phyloP scores from a whole-genome alignment of 495 filamentous ascomycete species.

The Hyaloscypha finlandica region DNA sequence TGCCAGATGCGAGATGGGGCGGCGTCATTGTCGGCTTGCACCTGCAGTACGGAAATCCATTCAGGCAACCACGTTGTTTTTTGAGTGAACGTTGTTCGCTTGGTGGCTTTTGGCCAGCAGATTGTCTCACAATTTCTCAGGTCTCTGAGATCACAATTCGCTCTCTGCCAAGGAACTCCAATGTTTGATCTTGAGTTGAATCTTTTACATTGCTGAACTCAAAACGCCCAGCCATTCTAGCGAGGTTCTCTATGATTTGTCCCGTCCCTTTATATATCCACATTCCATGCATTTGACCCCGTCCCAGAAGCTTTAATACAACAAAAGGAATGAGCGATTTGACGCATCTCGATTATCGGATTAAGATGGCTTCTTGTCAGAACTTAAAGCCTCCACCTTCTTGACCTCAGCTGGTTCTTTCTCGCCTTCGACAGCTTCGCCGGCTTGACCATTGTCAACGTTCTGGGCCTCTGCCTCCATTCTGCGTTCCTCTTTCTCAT shows the following conservation, averaged over 20 bases:
- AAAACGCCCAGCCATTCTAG: slow-evolving; percentile 23
- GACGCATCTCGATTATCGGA: not conserved
- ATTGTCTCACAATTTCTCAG: too few relatives aligned
- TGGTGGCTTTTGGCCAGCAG: not conserved
- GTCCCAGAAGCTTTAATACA: slow-evolving; percentile 21
- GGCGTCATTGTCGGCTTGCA: too few relatives aligned
- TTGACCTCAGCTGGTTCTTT: slow-evolving; percentile 24
- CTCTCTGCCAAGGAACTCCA: not conserved
- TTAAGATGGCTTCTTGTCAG: slow-evolving; percentile 21
- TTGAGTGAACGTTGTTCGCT: not conserved
- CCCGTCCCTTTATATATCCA: slow-evolving; percentile 10
- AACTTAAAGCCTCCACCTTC: slow-evolving; percentile 15
- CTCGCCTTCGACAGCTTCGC: slow-evolving; percentile 29
- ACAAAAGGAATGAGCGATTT: slow-evolving; percentile 29
- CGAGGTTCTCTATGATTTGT: slow-evolving; percentile 26
- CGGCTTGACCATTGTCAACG: slow-evolving; percentile 25
- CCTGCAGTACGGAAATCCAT: not conserved
- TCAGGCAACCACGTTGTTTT: not conserved
- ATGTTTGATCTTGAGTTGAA: slow-evolving; percentile 18
- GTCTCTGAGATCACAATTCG: not conserved
- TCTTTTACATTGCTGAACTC: slow-evolving; percentile 25
- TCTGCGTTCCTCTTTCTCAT: slow-evolving; percentile 54
- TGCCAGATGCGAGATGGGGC: too few relatives aligned
- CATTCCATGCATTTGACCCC: slow-evolving; percentile 21
- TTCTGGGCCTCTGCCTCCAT: slow-evolving; percentile 26